Percentiles rank a stretch among this genome's conserved stretches.
These are phyloP conservation scores for Physocladia obscura DNA, from an alignment of 192 early-diverging fungal genomes.

Conservation along the genomic window DNA sequence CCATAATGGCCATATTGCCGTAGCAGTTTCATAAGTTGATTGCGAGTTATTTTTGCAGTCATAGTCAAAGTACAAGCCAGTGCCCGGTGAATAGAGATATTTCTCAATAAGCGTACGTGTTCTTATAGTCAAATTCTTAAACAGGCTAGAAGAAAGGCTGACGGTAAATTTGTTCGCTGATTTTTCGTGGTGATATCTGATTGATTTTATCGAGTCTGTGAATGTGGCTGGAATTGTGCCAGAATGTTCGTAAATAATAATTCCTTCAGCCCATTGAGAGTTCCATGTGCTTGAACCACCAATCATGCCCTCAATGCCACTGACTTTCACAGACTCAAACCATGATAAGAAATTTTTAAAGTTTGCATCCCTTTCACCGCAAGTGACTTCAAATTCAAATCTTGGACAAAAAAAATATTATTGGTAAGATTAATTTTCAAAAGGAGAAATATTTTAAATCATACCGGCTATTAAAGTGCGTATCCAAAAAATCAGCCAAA, in stretches of 20 bases:
- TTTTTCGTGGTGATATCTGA: no score
- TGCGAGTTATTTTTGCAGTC: constrained; percentile 69
- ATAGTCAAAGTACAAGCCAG: constrained; percentile 86
- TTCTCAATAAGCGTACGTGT: constrained; percentile 69
- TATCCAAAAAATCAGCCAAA: constrained; percentile 68
- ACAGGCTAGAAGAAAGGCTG: constrained; percentile 41
- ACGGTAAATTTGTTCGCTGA: constrained; percentile 40
- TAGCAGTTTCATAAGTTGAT: constrained; percentile 84
- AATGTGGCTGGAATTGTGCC: not conserved
- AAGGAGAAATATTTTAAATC: not conserved
- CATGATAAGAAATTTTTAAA: constrained; percentile 42
- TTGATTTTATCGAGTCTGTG: not conserved
- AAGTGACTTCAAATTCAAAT: constrained; percentile 47
- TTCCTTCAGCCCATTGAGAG: constrained; percentile 51
- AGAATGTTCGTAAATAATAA: constrained; percentile 38
- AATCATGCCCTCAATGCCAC: constrained; percentile 37
- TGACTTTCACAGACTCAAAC: constrained; percentile 21
- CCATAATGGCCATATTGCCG: constrained; percentile 91
- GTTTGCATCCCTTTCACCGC: constrained; percentile 40
- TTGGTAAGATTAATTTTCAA: not conserved
- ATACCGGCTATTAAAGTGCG: constrained; percentile 45
- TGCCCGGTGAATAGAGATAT: constrained; percentile 82
- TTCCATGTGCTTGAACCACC: constrained; percentile 48
- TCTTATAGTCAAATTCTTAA: constrained; percentile 53
- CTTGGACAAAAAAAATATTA: constrained; percentile 11